These are phyloP conservation scores for Cornus controversa DNA, from an alignment of 148 eudicot genomes.

Conservation along the genomic window DNA sequence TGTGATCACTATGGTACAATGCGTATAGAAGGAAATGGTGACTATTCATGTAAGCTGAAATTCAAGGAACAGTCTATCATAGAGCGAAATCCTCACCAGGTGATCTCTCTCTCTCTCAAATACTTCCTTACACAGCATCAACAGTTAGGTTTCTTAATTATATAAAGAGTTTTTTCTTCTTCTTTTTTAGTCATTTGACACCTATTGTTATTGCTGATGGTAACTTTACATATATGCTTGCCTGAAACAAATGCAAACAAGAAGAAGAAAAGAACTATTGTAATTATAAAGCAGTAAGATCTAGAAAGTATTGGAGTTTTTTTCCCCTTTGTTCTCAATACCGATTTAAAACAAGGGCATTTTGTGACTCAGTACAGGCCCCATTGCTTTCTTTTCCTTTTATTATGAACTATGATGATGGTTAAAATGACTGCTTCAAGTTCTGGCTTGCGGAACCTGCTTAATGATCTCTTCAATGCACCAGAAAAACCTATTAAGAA, in stretches of 20 bases:
- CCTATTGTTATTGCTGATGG: background rate
- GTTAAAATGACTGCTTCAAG: no score
- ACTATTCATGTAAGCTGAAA: slow-evolving; percentile 74
- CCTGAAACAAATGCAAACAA: background rate
- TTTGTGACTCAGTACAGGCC: no score
- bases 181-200: background rate
- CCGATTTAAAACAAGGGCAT: no score
- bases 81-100: slow-evolving; percentile 96
- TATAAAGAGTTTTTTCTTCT: background rate
- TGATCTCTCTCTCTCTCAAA: slow-evolving; percentile 22
- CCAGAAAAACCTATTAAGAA: no score
- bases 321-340: no score
- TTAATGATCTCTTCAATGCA: no score
- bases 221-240: background rate
- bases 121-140: background rate
- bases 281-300: no score
- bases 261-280: no score
- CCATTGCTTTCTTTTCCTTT: no score
- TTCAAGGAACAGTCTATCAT: slow-evolving; percentile 95
- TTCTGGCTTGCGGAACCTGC: no score
- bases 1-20: slow-evolving; percentile 94
- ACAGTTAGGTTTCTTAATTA: background rate
- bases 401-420: no score
- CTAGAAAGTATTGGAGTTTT: background rate
- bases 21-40: slow-evolving; percentile 77